A percentile compares a stretch with the other conserved stretches of the same genome.
These are phyloP conservation scores for Ambrosia artemisiifolia DNA, from an alignment of 129 eudicot species.

Conservation along the genomic window DNA sequence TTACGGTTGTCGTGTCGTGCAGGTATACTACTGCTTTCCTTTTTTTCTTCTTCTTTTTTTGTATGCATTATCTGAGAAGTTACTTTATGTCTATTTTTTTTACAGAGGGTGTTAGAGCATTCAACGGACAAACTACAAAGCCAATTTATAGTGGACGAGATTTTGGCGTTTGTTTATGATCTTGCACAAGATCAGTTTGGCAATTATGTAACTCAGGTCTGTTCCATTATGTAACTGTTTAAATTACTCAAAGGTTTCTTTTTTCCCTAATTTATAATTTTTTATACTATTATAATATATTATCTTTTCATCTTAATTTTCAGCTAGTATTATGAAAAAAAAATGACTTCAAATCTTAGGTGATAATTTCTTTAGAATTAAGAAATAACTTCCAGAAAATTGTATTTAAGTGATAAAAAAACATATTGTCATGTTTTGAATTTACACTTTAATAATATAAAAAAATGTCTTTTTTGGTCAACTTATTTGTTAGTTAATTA, in stretches of 20 bases:
- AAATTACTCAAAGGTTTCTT: not conserved
- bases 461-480: not conserved
- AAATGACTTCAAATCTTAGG: too few species aligned
- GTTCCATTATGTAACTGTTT: not conserved
- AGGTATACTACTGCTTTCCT: constrained; percentile 36
- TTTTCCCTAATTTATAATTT: not conserved
- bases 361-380: not conserved
- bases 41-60: not conserved
- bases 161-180: constrained; percentile 54
- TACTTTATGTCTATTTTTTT: not conserved
- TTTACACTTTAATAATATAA: not conserved
- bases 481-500: not conserved
- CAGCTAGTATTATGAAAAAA: not conserved
- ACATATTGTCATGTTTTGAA: too few species aligned
- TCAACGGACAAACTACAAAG: constrained; percentile 41
- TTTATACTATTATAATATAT: not conserved
- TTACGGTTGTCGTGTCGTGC: constrained; percentile 86
- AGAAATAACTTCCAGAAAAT: not conserved
- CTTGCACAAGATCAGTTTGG: constrained; percentile 70
- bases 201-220: constrained; percentile 68
- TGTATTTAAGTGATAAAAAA: not conserved
- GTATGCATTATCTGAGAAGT: too few species aligned
- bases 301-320: not conserved
- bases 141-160: constrained; percentile 61
- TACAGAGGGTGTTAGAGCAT: constrained; percentile 56